A percentile compares a stretch with the other conserved stretches of the same genome.
Conservation (phyloP, 2,329 filamentous ascomycete species). For the Massarina eburnea region DNA sequence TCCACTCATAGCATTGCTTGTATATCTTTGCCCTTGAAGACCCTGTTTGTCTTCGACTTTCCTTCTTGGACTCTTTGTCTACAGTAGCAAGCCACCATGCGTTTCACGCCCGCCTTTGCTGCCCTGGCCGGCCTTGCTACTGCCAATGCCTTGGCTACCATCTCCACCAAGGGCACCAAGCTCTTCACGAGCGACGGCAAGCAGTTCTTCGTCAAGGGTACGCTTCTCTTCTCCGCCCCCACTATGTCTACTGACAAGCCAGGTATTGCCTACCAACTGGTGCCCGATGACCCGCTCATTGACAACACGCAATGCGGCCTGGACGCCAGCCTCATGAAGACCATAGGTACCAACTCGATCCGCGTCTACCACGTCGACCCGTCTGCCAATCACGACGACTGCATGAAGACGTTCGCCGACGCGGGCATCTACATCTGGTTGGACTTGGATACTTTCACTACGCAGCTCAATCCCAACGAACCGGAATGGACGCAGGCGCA, state of each 20-base stretch:
- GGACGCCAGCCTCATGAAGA: slow-evolving; percentile 76
- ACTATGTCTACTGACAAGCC: background rate
- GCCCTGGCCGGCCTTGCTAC: slow-evolving; percentile 31
- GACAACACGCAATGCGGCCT: slow-evolving; percentile 74
- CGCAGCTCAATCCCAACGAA: slow-evolving; percentile 65
- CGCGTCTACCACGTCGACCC: slow-evolving; percentile 87
- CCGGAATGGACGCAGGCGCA: slow-evolving; percentile 75
- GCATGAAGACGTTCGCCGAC: slow-evolving; percentile 78
- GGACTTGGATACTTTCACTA: slow-evolving; percentile 72
- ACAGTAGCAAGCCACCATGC: slow-evolving; percentile 14
- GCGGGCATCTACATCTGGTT: slow-evolving; percentile 83
- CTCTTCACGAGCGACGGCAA: slow-evolving; percentile 80
- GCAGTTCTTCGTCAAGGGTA: slow-evolving; percentile 85
- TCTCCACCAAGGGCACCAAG: slow-evolving; percentile 72
- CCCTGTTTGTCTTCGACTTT: too few species aligned
- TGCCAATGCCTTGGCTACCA: slow-evolving; percentile 55
- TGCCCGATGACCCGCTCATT: slow-evolving; percentile 73
- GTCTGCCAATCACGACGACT: slow-evolving; percentile 68
- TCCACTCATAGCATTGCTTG: too few species aligned
- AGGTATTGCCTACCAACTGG: slow-evolving; percentile 73
- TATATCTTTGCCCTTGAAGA: too few species aligned
- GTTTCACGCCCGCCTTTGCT: slow-evolving; percentile 17
- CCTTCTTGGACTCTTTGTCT: too few species aligned
- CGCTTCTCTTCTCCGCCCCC: background rate
- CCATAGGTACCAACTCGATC: slow-evolving; percentile 78